phyloP scores from a whole-genome alignment of 371 early-diverging fungal genomes.

The Globomyces sp. region DNA sequence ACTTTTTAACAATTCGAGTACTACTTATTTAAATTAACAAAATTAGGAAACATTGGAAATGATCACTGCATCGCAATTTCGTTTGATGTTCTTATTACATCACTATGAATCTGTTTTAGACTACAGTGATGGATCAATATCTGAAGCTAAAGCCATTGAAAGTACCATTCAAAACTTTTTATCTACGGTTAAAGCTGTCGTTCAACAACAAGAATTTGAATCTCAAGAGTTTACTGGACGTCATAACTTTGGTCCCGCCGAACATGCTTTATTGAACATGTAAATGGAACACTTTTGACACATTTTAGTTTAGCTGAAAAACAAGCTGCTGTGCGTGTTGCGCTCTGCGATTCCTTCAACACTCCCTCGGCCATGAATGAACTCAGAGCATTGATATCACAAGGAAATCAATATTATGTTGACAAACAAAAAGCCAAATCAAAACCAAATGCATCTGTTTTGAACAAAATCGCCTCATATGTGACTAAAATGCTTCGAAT shows the following conservation, averaged over 20 bases:
- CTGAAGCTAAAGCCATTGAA: conserved; percentile 84
- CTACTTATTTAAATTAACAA: no score
- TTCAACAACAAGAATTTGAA: conserved; percentile 57
- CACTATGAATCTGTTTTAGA: conserved; percentile 92
- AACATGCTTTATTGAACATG: conserved; percentile 57
- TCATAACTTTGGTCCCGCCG: conserved; percentile 70
- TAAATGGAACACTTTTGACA: conserved; percentile 29
- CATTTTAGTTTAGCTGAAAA: conserved; percentile 46
- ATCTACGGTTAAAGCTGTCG: conserved; percentile 71
- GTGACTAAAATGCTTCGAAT: conserved; percentile 68
- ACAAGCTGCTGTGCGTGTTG: conserved; percentile 73
- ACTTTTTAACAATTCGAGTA: conserved; percentile 87
- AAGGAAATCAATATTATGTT: conserved; percentile 79
- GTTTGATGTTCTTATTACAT: conserved; percentile 92
- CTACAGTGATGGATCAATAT: conserved; percentile 80
- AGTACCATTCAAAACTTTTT: conserved; percentile 83
- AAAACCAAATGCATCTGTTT: conserved; percentile 58
- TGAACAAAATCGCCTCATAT: conserved; percentile 79
- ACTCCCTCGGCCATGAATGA: conserved; percentile 82
- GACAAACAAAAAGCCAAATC: conserved; percentile 25
- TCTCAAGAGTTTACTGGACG: conserved; percentile 54
- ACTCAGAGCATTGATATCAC: conserved; percentile 75
- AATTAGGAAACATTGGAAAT: conserved; percentile 78
- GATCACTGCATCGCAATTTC: conserved; percentile 84
- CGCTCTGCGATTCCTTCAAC: conserved; percentile 94